These are phyloP conservation scores for Solanum neorickii DNA, from an alignment of 257 asterid species.

Conservation along the genomic window DNA sequence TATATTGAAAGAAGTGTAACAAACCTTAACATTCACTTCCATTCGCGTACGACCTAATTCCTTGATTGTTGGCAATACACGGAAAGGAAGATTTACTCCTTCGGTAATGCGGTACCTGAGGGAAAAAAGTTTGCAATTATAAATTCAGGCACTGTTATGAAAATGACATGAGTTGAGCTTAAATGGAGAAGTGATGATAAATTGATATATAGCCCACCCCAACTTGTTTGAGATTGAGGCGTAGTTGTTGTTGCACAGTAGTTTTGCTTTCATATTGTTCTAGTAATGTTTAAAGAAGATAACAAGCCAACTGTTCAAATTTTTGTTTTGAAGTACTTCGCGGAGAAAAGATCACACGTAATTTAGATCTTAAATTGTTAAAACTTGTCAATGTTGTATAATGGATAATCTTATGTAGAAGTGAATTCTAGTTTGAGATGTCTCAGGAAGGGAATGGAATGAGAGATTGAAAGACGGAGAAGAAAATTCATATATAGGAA, in stretches of 20 bases:
- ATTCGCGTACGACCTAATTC: slow-evolving; percentile 98
- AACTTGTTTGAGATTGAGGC: not conserved
- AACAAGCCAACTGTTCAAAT: not conserved
- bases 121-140: not conserved
- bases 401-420: not conserved
- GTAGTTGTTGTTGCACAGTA: not conserved
- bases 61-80: slow-evolving; percentile 96
- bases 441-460: not conserved
- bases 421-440: not conserved
- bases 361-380: not conserved
- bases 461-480: not conserved
- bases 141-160: not conserved
- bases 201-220: not conserved
- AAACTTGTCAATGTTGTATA: not conserved
- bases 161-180: not conserved
- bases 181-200: not conserved
- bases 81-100: slow-evolving; percentile 98
- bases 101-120: slow-evolving; percentile 91
- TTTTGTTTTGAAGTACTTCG: not conserved
- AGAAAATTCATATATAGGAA: not conserved
- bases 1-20: slow-evolving; percentile 13
- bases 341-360: not conserved
- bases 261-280: not conserved
- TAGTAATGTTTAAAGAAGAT: not conserved
- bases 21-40: slow-evolving; percentile 99